Conservation (phyloP, 768 basidiomycete species). For the Mycena polygramma region DNA sequence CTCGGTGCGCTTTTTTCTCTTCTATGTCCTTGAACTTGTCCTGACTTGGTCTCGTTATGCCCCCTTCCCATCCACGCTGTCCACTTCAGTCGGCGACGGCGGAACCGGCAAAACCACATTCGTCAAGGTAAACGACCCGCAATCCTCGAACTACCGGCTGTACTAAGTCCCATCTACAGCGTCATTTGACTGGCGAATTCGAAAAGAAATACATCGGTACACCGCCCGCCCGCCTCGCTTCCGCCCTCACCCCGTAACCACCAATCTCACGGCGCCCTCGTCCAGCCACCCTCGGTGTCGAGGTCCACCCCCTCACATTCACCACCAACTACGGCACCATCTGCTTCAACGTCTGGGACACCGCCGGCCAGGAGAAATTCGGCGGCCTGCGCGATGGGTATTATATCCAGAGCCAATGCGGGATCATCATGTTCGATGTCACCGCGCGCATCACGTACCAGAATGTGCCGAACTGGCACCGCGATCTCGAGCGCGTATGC, state of each 20-base stretch:
- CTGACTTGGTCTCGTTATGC: slow-evolving; percentile 41
- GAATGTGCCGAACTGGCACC: slow-evolving; percentile 99
- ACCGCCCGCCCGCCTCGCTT: slow-evolving; percentile 44
- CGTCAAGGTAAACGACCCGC: slow-evolving; percentile 80
- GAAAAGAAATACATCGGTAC: slow-evolving; percentile 99
- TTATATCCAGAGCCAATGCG: slow-evolving; percentile 98
- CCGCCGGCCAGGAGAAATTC: slow-evolving; percentile 99
- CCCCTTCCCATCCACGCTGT: slow-evolving; percentile 58
- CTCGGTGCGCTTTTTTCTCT: slow-evolving; percentile 75
- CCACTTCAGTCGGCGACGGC: slow-evolving; percentile 86
- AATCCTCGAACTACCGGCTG: slow-evolving; percentile 6
- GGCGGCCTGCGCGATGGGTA: slow-evolving; percentile 98
- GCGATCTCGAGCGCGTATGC: slow-evolving; percentile 99
- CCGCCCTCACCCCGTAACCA: slow-evolving; percentile 29
- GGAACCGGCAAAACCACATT: slow-evolving; percentile 99
- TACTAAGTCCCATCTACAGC: slow-evolving; percentile 73
- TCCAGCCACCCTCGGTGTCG: slow-evolving; percentile 97
- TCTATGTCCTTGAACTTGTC: slow-evolving; percentile 36
- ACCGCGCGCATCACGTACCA: slow-evolving; percentile 99
- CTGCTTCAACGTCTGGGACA: slow-evolving; percentile 99
- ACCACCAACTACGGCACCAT: slow-evolving; percentile 98
- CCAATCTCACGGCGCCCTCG: slow-evolving; percentile 37
- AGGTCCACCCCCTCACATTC: slow-evolving; percentile 97
- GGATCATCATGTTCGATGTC: slow-evolving; percentile 99
- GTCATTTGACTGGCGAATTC: slow-evolving; percentile 99